Percentiles rank a stretch among this genome's conserved stretches.
Conservation (phyloP, 2,329 filamentous ascomycete species). For the Domatiomyces globalis region DNA sequence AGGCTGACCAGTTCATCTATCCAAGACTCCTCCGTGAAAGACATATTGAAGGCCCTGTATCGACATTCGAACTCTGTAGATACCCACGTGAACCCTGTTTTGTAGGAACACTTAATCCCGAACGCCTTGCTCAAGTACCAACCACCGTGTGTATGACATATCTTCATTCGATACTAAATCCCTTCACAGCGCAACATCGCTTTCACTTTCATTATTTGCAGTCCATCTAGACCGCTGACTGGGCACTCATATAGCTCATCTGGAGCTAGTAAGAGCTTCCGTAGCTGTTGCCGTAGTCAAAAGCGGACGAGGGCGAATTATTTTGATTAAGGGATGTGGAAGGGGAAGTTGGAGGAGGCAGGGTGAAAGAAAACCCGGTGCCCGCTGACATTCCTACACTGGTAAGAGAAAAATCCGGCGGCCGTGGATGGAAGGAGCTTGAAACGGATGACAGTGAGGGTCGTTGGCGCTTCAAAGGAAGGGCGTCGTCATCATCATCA, state of each 20-base stretch:
- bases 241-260: background rate
- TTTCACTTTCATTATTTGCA: background rate
- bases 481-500: slow-evolving; percentile 34
- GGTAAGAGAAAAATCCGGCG: background rate
- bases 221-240: background rate
- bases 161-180: background rate
- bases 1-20: background rate
- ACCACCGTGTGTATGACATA: background rate
- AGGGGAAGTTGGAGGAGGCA: slow-evolving; percentile 1
- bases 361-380: background rate
- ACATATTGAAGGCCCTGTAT: background rate
- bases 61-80: background rate
- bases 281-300: background rate
- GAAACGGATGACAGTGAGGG: slow-evolving; percentile 2
- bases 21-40: background rate
- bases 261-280: background rate
- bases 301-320: background rate
- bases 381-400: background rate
- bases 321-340: background rate
- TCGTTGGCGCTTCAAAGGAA: slow-evolving; percentile 7
- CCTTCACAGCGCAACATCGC: background rate
- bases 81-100: background rate
- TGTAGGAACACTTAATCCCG: background rate
- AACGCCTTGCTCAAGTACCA: background rate
- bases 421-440: slow-evolving; percentile 3